A percentile compares a stretch with the other conserved stretches of the same genome.
phyloP scores from a whole-genome alignment of 371 early-diverging fungal species.

The Apophysomyces sp. region DNA sequence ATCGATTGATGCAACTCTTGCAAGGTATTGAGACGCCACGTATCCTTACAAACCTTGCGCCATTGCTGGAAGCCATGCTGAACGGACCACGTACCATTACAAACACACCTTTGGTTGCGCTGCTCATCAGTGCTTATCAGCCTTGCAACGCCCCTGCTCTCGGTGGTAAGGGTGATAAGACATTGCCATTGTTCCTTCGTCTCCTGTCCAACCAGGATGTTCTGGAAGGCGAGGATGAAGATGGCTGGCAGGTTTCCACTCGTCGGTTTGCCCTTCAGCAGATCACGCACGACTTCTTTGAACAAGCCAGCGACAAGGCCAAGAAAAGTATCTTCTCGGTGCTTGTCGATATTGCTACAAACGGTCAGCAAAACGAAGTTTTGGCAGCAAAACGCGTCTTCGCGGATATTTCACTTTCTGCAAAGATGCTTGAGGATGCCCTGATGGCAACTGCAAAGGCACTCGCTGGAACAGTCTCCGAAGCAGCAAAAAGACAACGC shows the following conservation, averaged over 20 bases:
- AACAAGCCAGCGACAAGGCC: conserved; percentile 37
- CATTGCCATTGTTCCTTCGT: conserved; percentile 48
- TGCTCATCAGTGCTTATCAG: conserved; percentile 65
- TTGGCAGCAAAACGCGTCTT: conserved; percentile 61
- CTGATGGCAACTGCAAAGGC: conserved; percentile 23
- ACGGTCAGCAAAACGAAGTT: conserved; percentile 60
- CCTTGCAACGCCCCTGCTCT: conserved; percentile 50
- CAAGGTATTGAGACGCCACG: conserved; percentile 52
- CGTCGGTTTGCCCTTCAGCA: conserved; percentile 59
- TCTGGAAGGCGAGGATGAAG: conserved; percentile 46
- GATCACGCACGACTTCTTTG: conserved; percentile 59
- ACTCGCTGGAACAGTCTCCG: conserved; percentile 12
- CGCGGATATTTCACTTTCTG: conserved; percentile 51
- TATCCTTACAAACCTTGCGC: conserved; percentile 65
- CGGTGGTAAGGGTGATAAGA: conserved; percentile 50
- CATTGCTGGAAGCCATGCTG: conserved; percentile 55
- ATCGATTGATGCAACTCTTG: conserved; percentile 56
- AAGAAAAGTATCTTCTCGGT: conserved; percentile 57
- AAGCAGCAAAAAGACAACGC: conserved; percentile 37
- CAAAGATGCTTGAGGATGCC: conserved; percentile 36
- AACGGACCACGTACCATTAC: conserved; percentile 29
- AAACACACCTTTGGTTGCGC: conserved; percentile 41
- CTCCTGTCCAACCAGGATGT: conserved; percentile 38
- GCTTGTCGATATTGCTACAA: conserved; percentile 67
- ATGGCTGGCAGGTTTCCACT: conserved; percentile 56